These are phyloP conservation scores for Leccinellum luteum DNA, from an alignment of 768 basidiomycete genomes.

Conservation along the genomic window DNA sequence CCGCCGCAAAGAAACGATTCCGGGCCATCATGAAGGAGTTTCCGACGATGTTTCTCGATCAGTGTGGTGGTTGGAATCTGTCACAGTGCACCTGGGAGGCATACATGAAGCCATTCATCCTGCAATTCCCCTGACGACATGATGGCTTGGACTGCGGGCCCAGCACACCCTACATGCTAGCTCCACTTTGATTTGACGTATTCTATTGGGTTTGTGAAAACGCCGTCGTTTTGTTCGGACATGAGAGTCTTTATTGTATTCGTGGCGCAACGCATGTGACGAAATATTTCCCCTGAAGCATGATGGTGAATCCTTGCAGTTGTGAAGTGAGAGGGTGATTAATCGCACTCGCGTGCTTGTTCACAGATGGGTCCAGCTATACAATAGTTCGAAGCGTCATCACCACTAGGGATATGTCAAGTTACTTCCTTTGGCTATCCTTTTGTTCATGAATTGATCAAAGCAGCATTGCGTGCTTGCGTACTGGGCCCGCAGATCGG, in stretches of 20 bases:
- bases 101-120: conserved; percentile 59
- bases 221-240: conserved; percentile 21
- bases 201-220: conserved; percentile 3
- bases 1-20: conserved; percentile 23
- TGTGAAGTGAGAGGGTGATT: conserved; percentile 8
- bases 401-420: conserved; percentile 4
- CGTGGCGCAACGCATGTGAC: neutral
- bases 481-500: neutral
- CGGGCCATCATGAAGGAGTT: conserved; percentile 34
- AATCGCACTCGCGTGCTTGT: conserved; percentile 2
- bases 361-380: neutral
- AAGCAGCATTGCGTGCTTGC: neutral
- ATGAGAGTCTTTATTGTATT: conserved; percentile 3
- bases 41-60: conserved; percentile 29
- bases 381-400: neutral
- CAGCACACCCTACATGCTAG: neutral
- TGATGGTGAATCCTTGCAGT: neutral
- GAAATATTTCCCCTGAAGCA: conserved; percentile 1
- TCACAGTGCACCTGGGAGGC: conserved; percentile 59
- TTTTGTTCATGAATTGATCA: neutral
- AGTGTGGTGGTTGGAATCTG: conserved; percentile 48
- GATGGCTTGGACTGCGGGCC: neutral
- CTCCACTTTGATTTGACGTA: conserved; percentile 2
- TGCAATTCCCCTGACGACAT: conserved; percentile 54
- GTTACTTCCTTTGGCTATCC: neutral